These are phyloP conservation scores for Euryodendron excelsum DNA, from an alignment of 148 eudicot species.

Conservation along the genomic window DNA sequence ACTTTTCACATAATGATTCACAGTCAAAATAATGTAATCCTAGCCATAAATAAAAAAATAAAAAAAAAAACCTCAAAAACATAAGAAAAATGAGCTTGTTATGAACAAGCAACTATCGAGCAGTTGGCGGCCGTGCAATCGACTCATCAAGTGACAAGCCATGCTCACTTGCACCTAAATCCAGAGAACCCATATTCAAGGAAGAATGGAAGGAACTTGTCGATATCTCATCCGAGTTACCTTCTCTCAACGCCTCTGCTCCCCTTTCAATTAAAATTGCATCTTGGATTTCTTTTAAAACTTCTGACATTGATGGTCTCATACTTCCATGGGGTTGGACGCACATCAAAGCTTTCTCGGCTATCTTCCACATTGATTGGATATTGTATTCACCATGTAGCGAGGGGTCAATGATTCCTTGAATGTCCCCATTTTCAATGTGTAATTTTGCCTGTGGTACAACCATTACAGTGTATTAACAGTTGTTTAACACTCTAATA, in stretches of 20 bases:
- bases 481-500: not conserved
- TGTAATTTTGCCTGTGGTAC: constrained; percentile 75
- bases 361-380: constrained; percentile 99
- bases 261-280: constrained; percentile 75
- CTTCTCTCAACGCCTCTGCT: constrained; percentile 54
- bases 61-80: not conserved
- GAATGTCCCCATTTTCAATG: constrained; percentile 91
- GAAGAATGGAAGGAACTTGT: constrained; percentile 73
- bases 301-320: constrained; percentile 96
- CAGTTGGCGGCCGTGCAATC: constrained; percentile 62
- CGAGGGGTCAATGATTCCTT: constrained; percentile 80
- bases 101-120: constrained; percentile 44
- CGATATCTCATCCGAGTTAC: constrained; percentile 71
- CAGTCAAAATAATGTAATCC: constrained; percentile 14
- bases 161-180: constrained; percentile 62
- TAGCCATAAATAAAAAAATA: not conserved
- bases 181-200: constrained; percentile 51
- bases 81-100: not conserved
- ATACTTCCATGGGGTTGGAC: constrained; percentile 80
- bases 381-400: constrained; percentile 63
- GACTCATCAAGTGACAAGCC: constrained; percentile 80
- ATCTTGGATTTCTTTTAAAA: constrained; percentile 87
- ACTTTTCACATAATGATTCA: constrained; percentile 4
- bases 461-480: not conserved
- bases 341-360: constrained; percentile 92